Conservation (phyloP, 305 asterid genomes). For the Striga hermonthica region DNA sequence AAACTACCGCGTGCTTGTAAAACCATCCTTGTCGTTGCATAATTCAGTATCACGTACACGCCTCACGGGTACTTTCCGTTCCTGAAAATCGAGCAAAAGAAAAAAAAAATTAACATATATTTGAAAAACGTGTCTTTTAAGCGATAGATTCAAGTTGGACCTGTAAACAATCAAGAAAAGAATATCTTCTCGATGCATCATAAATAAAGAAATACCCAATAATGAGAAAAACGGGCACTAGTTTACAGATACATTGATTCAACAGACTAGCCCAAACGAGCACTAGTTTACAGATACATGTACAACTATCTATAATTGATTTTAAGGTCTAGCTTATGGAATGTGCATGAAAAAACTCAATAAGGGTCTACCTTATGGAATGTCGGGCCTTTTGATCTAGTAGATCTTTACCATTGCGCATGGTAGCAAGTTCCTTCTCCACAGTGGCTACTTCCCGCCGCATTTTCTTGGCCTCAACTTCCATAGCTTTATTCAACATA, state of each 20-base stretch:
- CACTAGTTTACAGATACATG: constrained; percentile 3
- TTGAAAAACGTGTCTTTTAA: too few relatives aligned
- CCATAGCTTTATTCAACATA: constrained; percentile 79
- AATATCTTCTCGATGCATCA: neutral
- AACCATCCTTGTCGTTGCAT: constrained; percentile 11
- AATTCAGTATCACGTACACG: constrained; percentile 11
- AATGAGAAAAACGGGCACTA: neutral
- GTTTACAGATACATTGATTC: neutral
- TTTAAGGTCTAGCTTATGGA: constrained; percentile 43
- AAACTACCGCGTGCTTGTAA: constrained; percentile 32
- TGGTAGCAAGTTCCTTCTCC: constrained; percentile 72
- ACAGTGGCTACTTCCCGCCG: constrained; percentile 74
- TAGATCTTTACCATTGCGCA: constrained; percentile 63
- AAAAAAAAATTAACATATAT: neutral
- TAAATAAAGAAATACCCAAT: neutral
- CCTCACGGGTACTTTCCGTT: constrained; percentile 37
- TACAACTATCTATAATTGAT: neutral
- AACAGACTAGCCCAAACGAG: neutral
- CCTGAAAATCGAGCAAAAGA: constrained; percentile 34
- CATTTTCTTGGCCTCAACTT: constrained; percentile 80
- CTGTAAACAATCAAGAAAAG: neutral
- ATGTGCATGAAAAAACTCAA: constrained; percentile 46
- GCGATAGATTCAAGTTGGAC: too few relatives aligned
- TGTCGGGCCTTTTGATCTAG: constrained; percentile 59
- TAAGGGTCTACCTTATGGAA: constrained; percentile 42